Evolutionary conservation across 352 stramenopile species (phyloP), one percentile per base, ranked within the genome.

Genomic region (Phytophthora constricta): DNA sequence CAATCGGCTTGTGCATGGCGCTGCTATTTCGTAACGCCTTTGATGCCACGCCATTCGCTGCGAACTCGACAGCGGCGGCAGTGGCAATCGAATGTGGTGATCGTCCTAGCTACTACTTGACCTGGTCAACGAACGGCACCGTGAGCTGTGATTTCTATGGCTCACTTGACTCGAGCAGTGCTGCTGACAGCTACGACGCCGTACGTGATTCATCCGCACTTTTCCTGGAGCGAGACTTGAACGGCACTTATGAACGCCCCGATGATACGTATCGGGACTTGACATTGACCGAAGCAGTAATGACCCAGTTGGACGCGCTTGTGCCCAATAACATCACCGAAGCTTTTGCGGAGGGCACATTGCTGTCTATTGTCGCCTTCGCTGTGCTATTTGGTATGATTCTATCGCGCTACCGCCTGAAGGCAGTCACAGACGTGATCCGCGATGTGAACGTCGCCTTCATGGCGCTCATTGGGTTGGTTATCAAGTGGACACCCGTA

Each of bases 401-500:
- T 0, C 37, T 45, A 20, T 14, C 37, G 4, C 10, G 16, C 4
- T 20, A 45, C 37, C 37, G 16, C 16, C n/a, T 45, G 37, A 59
- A 76, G 39, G 39, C 62, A 28, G 3, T 43, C 45, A 42, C 27
- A 27, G 59, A 59, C 45, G 61, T 81, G n/a, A 66, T 79, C 27
- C 53, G 65, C 10, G 64, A 79, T 37, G 58, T 79, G 50, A 76
- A 77, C 64, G 49, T n/a, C 13, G 68, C 78, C 5, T 69, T 86
- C 55, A 77, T 84, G 62, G 28, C 9, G n/a, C 76, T 86, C 52
- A 65, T 84, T 53, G 41, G 66, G 45, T 70, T 62, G 57, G 56
- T 87, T 23, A 79, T 89, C 48, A 37, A 62, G 22, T 85, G 69
- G 50, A 86, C 67, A 25, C 80, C 77, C 2, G 19, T 84, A 19